phyloP scores from a whole-genome alignment of 2,329 filamentous ascomycete species.

The Pleomassaria siparia region DNA sequence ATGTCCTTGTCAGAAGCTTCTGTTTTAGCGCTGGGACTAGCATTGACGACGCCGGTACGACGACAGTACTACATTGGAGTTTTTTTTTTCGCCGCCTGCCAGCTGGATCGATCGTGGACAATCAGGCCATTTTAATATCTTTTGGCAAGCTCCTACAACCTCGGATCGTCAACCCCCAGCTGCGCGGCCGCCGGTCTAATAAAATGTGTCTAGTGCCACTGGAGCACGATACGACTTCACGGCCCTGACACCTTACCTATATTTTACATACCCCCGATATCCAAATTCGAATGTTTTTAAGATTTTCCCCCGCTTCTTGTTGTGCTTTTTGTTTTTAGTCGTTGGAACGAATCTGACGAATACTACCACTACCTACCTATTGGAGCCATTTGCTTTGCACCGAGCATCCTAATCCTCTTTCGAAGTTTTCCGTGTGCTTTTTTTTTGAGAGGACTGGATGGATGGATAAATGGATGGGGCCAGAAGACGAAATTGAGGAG shows the following conservation, averaged over 20 bases:
- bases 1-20: slow-evolving; percentile 5
- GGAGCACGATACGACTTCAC: slow-evolving; percentile 7
- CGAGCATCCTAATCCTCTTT: not conserved
- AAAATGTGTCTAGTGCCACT: not conserved
- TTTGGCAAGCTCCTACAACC: not conserved
- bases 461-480: not conserved
- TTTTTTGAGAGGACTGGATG: not conserved
- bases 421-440: not conserved
- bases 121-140: slow-evolving; percentile 8
- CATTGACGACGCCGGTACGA: slow-evolving; percentile 11
- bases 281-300: slow-evolving; percentile 1
- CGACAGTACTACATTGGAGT: not conserved
- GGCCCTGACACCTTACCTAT: slow-evolving; percentile 2
- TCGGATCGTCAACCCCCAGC: not conserved
- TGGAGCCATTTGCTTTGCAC: not conserved
- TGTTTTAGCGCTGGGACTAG: slow-evolving; percentile 7
- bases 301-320: not conserved
- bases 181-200: not conserved
- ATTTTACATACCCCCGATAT: slow-evolving; percentile 13
- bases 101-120: not conserved
- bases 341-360: slow-evolving; percentile 1
- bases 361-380: not conserved
- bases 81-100: slow-evolving; percentile 3
- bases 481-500: not conserved
- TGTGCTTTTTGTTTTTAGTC: not conserved